A percentile compares a stretch with the other conserved stretches of the same genome.
These are phyloP conservation scores for Rubia yunnanensis DNA, from an alignment of 257 asterid genomes.

Conservation along the genomic window DNA sequence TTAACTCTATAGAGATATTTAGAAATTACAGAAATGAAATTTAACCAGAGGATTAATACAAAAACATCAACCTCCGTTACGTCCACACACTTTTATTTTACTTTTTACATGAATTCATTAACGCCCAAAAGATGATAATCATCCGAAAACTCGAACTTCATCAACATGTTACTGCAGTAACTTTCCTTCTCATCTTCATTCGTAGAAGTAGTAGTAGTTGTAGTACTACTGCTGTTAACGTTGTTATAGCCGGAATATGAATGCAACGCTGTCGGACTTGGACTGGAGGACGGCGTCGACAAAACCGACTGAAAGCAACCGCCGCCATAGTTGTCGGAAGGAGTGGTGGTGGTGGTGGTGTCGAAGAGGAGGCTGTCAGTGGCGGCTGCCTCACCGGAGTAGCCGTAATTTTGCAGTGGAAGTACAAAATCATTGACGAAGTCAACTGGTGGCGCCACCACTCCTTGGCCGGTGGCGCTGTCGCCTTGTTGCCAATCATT, in stretches of 20 bases:
- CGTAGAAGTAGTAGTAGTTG: neutral
- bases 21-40: constrained; percentile 15
- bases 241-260: constrained; percentile 31
- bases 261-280: constrained; percentile 33
- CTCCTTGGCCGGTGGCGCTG: no score
- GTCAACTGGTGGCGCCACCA: no score
- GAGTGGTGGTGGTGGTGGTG: constrained; percentile 26
- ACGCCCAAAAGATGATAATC: constrained; percentile 34
- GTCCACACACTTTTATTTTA: neutral
- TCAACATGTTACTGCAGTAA: constrained; percentile 51
- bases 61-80: neutral
- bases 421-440: constrained; percentile 25
- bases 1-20: constrained; percentile 11
- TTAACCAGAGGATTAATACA: constrained; percentile 4
- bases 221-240: constrained; percentile 21
- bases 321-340: constrained; percentile 35
- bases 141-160: constrained; percentile 51
- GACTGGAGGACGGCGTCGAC: constrained; percentile 71
- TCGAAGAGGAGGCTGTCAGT: constrained; percentile 24
- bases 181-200: constrained; percentile 57
- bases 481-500: no score
- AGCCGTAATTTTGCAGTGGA: constrained; percentile 26
- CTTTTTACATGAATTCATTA: constrained; percentile 38
- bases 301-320: constrained; percentile 52
- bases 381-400: constrained; percentile 21